Evolutionary conservation across 2,329 filamentous ascomycete species (phyloP).

Genomic region (Penicillium corylophilum): DNA sequence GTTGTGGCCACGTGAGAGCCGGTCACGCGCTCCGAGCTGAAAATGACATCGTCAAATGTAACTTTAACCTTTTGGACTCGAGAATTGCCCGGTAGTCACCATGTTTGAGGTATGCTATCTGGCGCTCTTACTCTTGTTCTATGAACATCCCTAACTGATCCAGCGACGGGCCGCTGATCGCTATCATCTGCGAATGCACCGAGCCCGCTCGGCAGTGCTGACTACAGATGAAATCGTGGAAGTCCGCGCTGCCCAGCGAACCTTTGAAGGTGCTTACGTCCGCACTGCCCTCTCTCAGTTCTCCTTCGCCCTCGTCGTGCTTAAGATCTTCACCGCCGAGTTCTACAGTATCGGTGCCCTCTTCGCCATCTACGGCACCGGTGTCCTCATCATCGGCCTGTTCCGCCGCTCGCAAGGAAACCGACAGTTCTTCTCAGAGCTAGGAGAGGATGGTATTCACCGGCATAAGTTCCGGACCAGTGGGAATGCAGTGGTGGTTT

Average conservation of each 20-base stretch:
- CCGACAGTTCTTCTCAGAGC: constrained; percentile 75
- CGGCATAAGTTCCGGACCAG: constrained; percentile 64
- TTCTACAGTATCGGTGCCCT: constrained; percentile 97
- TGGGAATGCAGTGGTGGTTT: constrained; percentile 63
- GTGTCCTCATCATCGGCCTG: constrained; percentile 76
- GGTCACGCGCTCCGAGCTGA: constrained; percentile 1
- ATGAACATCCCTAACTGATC: constrained; percentile 13
- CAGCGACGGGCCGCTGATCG: constrained; percentile 68
- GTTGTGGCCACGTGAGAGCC: constrained; percentile 9
- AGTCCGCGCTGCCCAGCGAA: constrained; percentile 89
- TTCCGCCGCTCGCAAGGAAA: constrained; percentile 91
- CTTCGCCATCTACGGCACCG: constrained; percentile 86
- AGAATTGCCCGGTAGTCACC: background rate
- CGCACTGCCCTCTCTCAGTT: constrained; percentile 93
- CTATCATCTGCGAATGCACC: constrained; percentile 77
- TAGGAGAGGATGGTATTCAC: constrained; percentile 59
- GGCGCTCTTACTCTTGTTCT: background rate
- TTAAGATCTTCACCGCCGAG: constrained; percentile 94
- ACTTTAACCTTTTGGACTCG: background rate
- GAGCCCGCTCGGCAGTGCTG: constrained; percentile 77
- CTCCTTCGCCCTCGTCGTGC: constrained; percentile 87
- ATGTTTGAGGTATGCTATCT: constrained; percentile 31
- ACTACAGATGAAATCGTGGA: constrained; percentile 86
- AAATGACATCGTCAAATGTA: background rate
- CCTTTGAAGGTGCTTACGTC: constrained; percentile 96